Percentiles rank a stretch among this genome's conserved stretches.
Conservation (phyloP, 805 yeast species). For the Komagataella pastoris region DNA sequence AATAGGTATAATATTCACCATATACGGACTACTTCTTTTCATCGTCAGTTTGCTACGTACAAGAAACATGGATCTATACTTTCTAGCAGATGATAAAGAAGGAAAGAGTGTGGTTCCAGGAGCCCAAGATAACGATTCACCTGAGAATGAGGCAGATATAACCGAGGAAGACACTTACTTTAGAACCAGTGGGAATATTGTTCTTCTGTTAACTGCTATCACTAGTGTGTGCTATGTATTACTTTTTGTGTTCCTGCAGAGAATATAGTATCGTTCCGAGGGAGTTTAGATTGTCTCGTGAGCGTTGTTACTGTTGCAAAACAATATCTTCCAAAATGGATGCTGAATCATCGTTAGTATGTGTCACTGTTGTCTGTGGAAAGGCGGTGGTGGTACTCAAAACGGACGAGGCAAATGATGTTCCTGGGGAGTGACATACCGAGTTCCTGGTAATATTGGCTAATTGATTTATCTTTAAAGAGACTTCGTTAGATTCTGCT, state of each 20-base stretch:
- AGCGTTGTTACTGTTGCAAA: neutral
- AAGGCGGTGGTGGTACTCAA: neutral
- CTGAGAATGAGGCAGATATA: constrained; percentile 2
- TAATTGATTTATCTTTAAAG: neutral
- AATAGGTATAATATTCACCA: constrained; percentile 51
- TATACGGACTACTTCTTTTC: constrained; percentile 38
- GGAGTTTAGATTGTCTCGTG: neutral
- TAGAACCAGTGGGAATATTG: constrained; percentile 50
- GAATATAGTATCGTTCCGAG: constrained; percentile 16
- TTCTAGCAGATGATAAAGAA: constrained; percentile 8
- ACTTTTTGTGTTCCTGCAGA: constrained; percentile 34
- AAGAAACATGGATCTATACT: constrained; percentile 17
- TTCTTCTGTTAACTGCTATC: constrained; percentile 33
- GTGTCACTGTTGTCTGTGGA: neutral
- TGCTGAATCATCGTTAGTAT: neutral
- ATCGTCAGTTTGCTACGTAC: constrained; percentile 21
- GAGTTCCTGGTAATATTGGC: neutral
- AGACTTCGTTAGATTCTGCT: neutral
- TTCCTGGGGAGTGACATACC: neutral
- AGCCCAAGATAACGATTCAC: constrained; percentile 2
- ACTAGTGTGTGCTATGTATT: constrained; percentile 38
- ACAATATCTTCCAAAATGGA: neutral
- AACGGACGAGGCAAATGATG: neutral
- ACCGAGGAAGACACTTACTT: constrained; percentile 19
- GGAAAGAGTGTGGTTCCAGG: constrained; percentile 10